phyloP scores from a whole-genome alignment of 2,329 filamentous ascomycete species.

The Colletotrichum orbiculare region DNA sequence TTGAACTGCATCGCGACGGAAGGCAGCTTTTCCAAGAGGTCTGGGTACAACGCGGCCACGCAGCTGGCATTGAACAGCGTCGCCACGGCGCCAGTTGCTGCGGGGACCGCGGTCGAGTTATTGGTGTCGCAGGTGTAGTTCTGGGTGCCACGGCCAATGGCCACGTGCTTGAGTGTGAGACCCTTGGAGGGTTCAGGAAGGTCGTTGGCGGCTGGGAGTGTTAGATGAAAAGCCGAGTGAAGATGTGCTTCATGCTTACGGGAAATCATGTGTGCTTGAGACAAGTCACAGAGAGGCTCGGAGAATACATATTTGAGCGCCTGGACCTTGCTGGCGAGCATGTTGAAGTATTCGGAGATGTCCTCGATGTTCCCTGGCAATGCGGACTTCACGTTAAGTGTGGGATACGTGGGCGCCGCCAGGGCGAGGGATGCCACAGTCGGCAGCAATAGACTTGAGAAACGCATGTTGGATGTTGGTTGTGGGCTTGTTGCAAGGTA shows the following conservation, averaged over 20 bases:
- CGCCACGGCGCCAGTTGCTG: conserved; percentile 78
- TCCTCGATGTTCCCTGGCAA: conserved; percentile 52
- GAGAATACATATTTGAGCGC: conserved; percentile 53
- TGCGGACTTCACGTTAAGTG: conserved; percentile 51
- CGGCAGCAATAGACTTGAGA: conserved; percentile 58
- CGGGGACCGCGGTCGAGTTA: conserved; percentile 70
- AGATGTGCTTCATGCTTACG: conserved; percentile 48
- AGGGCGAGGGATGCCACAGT: conserved; percentile 57
- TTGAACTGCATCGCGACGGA: conserved; percentile 75
- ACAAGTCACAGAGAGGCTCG: conserved; percentile 65
- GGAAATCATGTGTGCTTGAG: conserved; percentile 61
- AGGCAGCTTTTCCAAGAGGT: conserved; percentile 73
- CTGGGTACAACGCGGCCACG: conserved; percentile 75
- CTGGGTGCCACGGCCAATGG: conserved; percentile 87
- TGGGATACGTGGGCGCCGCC: conserved; percentile 60
- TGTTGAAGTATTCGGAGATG: conserved; percentile 71
- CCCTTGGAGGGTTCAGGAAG: conserved; percentile 72
- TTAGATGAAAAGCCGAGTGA: conserved; percentile 38
- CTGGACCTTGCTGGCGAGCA: conserved; percentile 66
- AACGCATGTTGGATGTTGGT: conserved; percentile 58
- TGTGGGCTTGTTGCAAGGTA: conserved; percentile 12
- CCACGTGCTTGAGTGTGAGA: conserved; percentile 78
- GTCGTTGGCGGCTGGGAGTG: conserved; percentile 60
- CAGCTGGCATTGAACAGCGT: conserved; percentile 91
- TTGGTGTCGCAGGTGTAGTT: conserved; percentile 87